These are phyloP conservation scores for Pulveroboletus sp. DNA, from an alignment of 768 basidiomycete species.

Conservation along the genomic window DNA sequence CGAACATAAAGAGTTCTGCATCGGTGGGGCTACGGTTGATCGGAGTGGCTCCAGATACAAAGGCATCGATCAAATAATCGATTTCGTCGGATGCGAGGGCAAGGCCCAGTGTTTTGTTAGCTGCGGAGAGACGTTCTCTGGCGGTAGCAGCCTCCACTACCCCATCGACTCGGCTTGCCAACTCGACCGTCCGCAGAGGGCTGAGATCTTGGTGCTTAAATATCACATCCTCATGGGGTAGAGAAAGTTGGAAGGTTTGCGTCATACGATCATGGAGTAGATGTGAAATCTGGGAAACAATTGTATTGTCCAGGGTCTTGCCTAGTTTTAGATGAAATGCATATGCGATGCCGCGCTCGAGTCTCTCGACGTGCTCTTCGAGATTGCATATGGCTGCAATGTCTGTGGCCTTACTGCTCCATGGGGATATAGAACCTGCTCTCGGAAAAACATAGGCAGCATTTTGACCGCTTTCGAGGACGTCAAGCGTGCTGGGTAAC, in stretches of 20 bases:
- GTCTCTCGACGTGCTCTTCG: slow-evolving; percentile 59
- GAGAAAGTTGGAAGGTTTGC: slow-evolving; percentile 57
- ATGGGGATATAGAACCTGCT: slow-evolving; percentile 91
- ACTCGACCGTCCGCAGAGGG: slow-evolving; percentile 67
- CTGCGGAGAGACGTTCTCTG: slow-evolving; percentile 58
- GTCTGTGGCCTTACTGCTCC: slow-evolving; percentile 99
- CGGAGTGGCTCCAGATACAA: slow-evolving; percentile 61
- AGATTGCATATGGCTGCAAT: slow-evolving; percentile 87
- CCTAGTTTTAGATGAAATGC: slow-evolving; percentile 48
- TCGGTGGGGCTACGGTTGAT: slow-evolving; percentile 88
- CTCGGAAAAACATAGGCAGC: slow-evolving; percentile 76
- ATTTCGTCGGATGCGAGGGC: slow-evolving; percentile 89
- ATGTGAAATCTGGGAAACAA: slow-evolving; percentile 54
- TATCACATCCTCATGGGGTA: slow-evolving; percentile 54
- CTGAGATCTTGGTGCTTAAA: slow-evolving; percentile 61
- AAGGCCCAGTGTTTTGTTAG: slow-evolving; percentile 84
- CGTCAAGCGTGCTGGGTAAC: slow-evolving; percentile 38
- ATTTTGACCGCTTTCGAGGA: slow-evolving; percentile 33
- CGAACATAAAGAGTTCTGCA: slow-evolving; percentile 99
- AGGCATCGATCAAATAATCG: slow-evolving; percentile 86
- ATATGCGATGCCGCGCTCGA: slow-evolving; percentile 82
- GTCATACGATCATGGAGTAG: slow-evolving; percentile 97
- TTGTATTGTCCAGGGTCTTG: slow-evolving; percentile 38
- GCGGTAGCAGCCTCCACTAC: slow-evolving; percentile 38
- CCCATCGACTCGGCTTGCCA: slow-evolving; percentile 33